phyloP scores from a whole-genome alignment of 495 filamentous ascomycete genomes.

The Cercophora scortea region DNA sequence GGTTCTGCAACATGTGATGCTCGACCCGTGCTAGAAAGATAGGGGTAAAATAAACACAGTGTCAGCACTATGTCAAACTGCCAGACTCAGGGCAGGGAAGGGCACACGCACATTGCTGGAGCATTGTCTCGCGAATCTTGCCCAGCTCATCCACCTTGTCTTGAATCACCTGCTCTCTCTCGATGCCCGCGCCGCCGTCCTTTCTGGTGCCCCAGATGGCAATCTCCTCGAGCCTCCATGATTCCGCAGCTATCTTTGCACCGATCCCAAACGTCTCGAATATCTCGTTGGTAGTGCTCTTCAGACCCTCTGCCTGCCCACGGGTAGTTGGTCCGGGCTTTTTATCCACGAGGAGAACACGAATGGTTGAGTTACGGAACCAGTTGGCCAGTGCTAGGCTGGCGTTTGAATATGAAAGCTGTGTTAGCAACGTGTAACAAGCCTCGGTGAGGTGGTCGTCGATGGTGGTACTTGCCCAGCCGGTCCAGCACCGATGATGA shows the following conservation, averaged over 20 bases:
- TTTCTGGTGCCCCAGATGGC: slow-evolving; percentile 5
- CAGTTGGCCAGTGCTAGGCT: slow-evolving; percentile 11
- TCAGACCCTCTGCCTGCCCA: slow-evolving; percentile 13
- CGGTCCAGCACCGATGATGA: slow-evolving; percentile 63
- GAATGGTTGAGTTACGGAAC: slow-evolving; percentile 9
- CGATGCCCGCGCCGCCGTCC: slow-evolving; percentile 8
- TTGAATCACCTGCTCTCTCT: slow-evolving; percentile 9
- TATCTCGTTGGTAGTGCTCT: slow-evolving; percentile 14
- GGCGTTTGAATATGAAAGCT: too few species aligned
- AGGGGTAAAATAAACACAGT: not conserved
- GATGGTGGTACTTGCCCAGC: slow-evolving; percentile 52
- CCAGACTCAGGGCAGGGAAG: too few species aligned
- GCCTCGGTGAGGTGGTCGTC: slow-evolving; percentile 43
- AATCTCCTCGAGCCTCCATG: slow-evolving; percentile 15
- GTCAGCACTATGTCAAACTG: too few species aligned
- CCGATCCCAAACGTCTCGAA: slow-evolving; percentile 13
- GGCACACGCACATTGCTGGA: slow-evolving; percentile 9
- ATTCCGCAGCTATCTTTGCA: slow-evolving; percentile 5
- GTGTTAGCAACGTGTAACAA: slow-evolving; percentile 41
- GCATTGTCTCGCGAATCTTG: slow-evolving; percentile 6
- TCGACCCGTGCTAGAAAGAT: slow-evolving; percentile 26
- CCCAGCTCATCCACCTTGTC: slow-evolving; percentile 12
- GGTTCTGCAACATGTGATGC: slow-evolving; percentile 30
- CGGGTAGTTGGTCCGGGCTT: slow-evolving; percentile 7
- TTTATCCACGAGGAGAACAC: slow-evolving; percentile 9